Evolutionary conservation across 75 land plant species (phyloP).

Genomic region (Picea glauca): DNA sequence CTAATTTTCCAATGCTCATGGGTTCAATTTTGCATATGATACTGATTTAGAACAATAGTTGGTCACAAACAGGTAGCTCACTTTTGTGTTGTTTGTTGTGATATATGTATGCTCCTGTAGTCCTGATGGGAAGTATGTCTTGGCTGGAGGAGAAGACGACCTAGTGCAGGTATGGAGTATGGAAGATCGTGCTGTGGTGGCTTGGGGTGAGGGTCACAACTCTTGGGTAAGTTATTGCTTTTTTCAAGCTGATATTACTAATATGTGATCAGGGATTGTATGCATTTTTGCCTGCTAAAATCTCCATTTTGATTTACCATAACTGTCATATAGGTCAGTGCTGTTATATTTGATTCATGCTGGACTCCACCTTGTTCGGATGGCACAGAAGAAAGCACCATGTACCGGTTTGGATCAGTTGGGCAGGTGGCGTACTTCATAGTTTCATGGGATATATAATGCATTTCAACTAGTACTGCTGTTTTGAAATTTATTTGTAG

Average conservation of each 20-base stretch:
- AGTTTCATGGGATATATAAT: background rate
- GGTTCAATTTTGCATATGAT: too few species aligned
- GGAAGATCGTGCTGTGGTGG: conserved; percentile 48
- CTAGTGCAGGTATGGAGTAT: conserved; percentile 49
- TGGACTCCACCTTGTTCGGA: conserved; percentile 28
- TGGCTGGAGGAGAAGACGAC: conserved; percentile 48
- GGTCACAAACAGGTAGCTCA: background rate
- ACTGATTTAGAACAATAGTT: too few species aligned
- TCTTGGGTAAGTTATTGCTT: conserved; percentile 28
- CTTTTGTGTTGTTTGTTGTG: conserved; percentile 5
- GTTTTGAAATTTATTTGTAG: background rate
- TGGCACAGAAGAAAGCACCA: conserved; percentile 22
- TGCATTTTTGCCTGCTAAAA: background rate
- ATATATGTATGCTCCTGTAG: conserved; percentile 4
- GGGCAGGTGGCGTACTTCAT: conserved; percentile 24
- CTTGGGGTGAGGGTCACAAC: conserved; percentile 50
- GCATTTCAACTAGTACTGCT: background rate
- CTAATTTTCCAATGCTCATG: too few species aligned
- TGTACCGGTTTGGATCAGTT: conserved; percentile 47
- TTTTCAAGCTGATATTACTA: background rate
- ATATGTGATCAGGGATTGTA: background rate
- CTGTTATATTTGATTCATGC: conserved; percentile 38
- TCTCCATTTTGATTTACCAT: background rate
- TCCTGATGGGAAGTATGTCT: conserved; percentile 38
- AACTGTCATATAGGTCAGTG: conserved; percentile 33